A percentile compares a stretch with the other conserved stretches of the same genome.
Evolutionary conservation across 2,329 filamentous ascomycete genomes (phyloP).

Genomic region (Phaeosphaeria sp.): DNA sequence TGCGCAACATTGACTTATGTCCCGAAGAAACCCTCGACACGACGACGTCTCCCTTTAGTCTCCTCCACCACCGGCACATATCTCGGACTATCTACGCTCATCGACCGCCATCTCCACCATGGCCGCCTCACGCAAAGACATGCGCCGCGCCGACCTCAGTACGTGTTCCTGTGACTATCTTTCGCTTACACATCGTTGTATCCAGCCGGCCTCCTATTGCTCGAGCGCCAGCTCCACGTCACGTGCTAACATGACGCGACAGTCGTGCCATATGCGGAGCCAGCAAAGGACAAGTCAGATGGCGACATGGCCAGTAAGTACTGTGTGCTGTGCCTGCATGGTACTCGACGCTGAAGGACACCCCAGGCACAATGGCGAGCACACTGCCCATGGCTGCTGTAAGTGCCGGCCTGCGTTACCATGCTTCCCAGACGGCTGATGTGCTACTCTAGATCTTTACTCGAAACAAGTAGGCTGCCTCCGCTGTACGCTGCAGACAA

Average conservation of each 20-base stretch:
- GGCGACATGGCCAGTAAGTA: constrained; percentile 73
- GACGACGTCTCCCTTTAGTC: constrained; percentile 22
- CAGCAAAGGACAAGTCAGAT: constrained; percentile 67
- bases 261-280: constrained; percentile 91
- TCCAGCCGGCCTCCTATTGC: not conserved
- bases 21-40: constrained; percentile 8
- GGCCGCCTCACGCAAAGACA: constrained; percentile 75
- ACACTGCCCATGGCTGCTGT: constrained; percentile 93
- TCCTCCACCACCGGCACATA: constrained; percentile 12
- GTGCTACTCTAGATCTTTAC: constrained; percentile 74
- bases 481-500: constrained; percentile 9
- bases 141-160: constrained; percentile 78
- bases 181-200: not conserved
- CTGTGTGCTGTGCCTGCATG: not conserved
- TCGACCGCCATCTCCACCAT: constrained; percentile 52
- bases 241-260: constrained; percentile 35
- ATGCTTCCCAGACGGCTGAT: constrained; percentile 38
- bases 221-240: constrained; percentile 16
- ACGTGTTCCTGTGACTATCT: constrained; percentile 40
- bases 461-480: constrained; percentile 73
- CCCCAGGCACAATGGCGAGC: constrained; percentile 67
- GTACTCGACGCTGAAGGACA: constrained; percentile 6
- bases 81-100: constrained; percentile 10
- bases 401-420: constrained; percentile 43
- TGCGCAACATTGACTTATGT: not conserved